A percentile compares a stretch with the other conserved stretches of the same genome.
Evolutionary conservation across 495 filamentous ascomycete genomes (phyloP).

Genomic region (Neurospora tetraspora): DNA sequence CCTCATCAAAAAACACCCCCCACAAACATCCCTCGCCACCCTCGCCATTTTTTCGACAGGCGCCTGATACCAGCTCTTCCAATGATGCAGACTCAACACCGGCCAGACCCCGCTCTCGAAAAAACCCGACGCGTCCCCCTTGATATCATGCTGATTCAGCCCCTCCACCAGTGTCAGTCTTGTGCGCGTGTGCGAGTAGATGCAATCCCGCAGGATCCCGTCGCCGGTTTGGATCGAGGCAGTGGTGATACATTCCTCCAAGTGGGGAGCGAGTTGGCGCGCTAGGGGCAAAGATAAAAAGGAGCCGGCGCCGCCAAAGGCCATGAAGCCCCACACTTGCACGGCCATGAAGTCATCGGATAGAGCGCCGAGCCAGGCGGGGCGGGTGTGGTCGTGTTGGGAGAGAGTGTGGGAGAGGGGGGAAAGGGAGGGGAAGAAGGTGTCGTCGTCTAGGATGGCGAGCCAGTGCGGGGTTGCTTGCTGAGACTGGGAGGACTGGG

Average conservation of each 20-base stretch:
- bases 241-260: slow-evolving; percentile 43
- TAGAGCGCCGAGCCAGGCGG: slow-evolving; percentile 51
- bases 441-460: slow-evolving; percentile 61
- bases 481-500: background rate
- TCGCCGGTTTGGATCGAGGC: slow-evolving; percentile 46
- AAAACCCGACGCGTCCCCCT: slow-evolving; percentile 49
- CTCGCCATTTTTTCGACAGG: slow-evolving; percentile 51
- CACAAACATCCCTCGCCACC: slow-evolving; percentile 39
- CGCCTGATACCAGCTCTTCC: slow-evolving; percentile 42
- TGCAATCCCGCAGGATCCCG: slow-evolving; percentile 52
- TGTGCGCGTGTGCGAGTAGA: slow-evolving; percentile 45
- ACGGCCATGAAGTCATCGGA: slow-evolving; percentile 55
- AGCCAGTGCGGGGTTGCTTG: slow-evolving; percentile 48
- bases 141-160: slow-evolving; percentile 55
- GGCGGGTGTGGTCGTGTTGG: slow-evolving; percentile 39
- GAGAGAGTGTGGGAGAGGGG: slow-evolving; percentile 40
- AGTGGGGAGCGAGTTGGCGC: slow-evolving; percentile 39
- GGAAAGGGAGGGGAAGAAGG: slow-evolving; percentile 57
- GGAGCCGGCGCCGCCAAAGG: slow-evolving; percentile 60
- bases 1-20: slow-evolving; percentile 52
- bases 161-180: slow-evolving; percentile 47
- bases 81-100: slow-evolving; percentile 51
- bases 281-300: slow-evolving; percentile 55
- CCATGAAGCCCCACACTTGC: slow-evolving; percentile 51
- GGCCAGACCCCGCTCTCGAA: slow-evolving; percentile 51